Base-by-base conservation (phyloP, 108 stramenopile species). In the Nitzschia palea region DNA sequence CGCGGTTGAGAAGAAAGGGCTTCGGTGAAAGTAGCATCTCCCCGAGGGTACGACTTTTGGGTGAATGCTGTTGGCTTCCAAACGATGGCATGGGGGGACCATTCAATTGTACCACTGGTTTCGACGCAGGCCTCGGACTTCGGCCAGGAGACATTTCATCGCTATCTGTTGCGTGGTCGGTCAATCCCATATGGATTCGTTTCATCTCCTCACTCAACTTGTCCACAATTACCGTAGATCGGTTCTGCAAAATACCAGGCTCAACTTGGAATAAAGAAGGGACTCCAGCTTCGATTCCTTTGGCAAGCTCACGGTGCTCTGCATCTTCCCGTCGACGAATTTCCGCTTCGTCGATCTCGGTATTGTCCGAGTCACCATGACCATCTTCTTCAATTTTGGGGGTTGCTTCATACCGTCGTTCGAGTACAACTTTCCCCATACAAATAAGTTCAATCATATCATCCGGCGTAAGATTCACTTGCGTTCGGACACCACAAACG, bases 391-490 rank as follows among this genome's bases (percentile, higher is more conserved):
- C 68, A 23, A 60, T 74, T 31, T 27, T 61, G 9, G 64, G 68
- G 0, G 36, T 68, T 28, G 27, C 33, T 15, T 76, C 66, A 8
- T 71, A 55, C 2, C 60, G 35, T 32, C 78, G 62, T 45, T 91
- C 93, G 29, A 86, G 61, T 1, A 95, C 76, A 27, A 89, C 86
- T 71, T 91, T 91, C 0, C 90, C 89, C 4, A 55, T 70, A 30
- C 77, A 83, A 31, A 95, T 79, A 9, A 95, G 73, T 54, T 95
- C 93, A 33, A 95, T 86, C 85, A 88, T 84, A 65, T 95, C 90
- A 65, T 95, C 90, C 8, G 93, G 93, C 14, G 93, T 95, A 9
- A 95, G 74, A 67, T 95, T 95, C 0, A 91, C 90, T 71, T 95
- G 93, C 1, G 93, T 95, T 22, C 89, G 75, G 25, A 91, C 64